Base-by-base conservation (phyloP, 2,329 filamentous ascomycete species). In the Lasiodiplodia gonubiensis region DNA sequence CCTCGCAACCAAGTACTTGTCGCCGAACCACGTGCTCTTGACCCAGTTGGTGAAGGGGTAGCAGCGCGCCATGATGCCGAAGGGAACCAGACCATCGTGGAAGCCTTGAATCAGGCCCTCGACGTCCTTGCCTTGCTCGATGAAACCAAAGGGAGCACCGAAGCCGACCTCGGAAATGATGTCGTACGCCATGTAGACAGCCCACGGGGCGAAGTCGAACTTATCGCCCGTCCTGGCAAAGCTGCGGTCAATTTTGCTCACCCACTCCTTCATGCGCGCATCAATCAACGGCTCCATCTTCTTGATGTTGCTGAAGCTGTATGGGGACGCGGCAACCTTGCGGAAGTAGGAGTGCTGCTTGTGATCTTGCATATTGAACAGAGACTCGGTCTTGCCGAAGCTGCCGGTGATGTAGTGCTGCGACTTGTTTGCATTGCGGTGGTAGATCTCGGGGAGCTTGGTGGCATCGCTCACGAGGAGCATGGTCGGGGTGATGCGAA, bases 221-320 rank as follows among this genome's bases (percentile, higher is more conserved):
- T 75, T 71, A 49, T 82, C 73, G 1, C 80, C 78, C 0, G 79
- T 80, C 8, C 78, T 74, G 4, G 78, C 82, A 69, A 87, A 89
- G 5, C 73, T 74, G 2, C 77, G 72, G 2, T 82, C 77, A 2
- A 89, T 77, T n/a, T 80, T 82, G 3, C 72, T 70, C 10, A 84
- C 77, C 86, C 85, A 89, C n/a, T 80, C 75, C 2, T 73, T 67
- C 55, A 88, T 85, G 11, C 82, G 78, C 2, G 72, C 69, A 68
- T 88, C 86, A 2, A 89, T 78, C 35, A 88, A 70, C 0, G 84
- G 83, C 73, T 89, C 86, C 83, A 87, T 88, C 70, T 82, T 85
- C 74, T 84, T 85, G 70, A 88, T 82, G 70, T 86, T 87, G 53
- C 77, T 81, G 71, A 88, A 86, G 64, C 80, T 84, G 71, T 88